phyloP scores from a whole-genome alignment of 495 filamentous ascomycete genomes.

The Annulohypoxylon nitens region DNA sequence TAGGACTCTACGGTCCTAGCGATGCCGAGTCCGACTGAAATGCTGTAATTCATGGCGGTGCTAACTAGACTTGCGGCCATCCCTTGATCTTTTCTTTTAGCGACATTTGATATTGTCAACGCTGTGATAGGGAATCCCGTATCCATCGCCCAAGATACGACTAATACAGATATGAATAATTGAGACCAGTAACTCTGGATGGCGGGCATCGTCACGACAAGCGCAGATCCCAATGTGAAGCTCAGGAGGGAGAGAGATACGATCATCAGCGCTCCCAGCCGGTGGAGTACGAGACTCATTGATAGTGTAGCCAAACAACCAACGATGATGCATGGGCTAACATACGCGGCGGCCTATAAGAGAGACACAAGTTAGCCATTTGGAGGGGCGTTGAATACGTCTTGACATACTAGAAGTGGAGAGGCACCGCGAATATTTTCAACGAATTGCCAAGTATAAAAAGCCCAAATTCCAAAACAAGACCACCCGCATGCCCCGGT shows the following conservation, averaged over 20 bases:
- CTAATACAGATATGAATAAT: conserved; percentile 64
- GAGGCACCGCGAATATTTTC: conserved; percentile 60
- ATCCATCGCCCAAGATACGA: conserved; percentile 71
- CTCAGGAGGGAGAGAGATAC: conserved; percentile 63
- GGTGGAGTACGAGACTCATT: conserved; percentile 60
- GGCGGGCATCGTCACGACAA: conserved; percentile 61
- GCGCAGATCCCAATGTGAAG: conserved; percentile 58
- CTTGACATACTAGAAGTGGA: conserved; percentile 60
- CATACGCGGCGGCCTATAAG: conserved; percentile 41
- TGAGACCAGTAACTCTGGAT: conserved; percentile 69
- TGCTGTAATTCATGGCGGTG: conserved; percentile 75
- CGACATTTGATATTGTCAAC: conserved; percentile 66
- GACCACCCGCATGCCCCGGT: conserved; percentile 68
- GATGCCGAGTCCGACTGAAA: conserved; percentile 74
- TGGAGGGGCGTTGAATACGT: conserved; percentile 48
- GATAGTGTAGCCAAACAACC: conserved; percentile 58
- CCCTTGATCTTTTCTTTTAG: conserved; percentile 68
- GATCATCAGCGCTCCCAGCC: conserved; percentile 56
- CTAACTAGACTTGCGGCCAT: conserved; percentile 72
- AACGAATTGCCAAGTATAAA: conserved; percentile 68
- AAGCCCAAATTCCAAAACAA: conserved; percentile 69
- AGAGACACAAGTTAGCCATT: conserved; percentile 4
- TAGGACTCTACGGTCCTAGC: conserved; percentile 73
- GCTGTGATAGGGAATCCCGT: conserved; percentile 70
- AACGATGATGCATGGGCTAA: conserved; percentile 41